phyloP scores from a whole-genome alignment of 2,329 filamentous ascomycete species.

The Ophiostoma montium region DNA sequence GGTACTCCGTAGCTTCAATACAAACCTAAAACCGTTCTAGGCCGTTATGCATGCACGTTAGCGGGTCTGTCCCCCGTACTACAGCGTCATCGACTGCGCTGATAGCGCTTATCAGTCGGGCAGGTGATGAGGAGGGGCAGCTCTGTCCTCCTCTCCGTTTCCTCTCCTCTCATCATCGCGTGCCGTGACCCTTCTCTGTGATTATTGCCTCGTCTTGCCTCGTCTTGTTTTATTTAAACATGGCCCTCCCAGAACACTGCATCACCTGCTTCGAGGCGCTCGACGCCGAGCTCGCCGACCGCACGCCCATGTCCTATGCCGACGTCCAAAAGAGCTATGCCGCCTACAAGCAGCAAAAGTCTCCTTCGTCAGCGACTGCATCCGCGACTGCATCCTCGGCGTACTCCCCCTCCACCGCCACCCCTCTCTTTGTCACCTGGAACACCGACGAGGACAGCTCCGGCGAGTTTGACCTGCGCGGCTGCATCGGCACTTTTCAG shows the following conservation, averaged over 20 bases:
- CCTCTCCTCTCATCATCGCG: too few relatives aligned
- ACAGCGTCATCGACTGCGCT: not conserved
- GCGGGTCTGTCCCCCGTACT: not conserved
- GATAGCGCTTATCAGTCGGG: not conserved
- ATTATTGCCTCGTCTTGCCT: too few relatives aligned
- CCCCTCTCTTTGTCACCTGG: slow-evolving; percentile 89
- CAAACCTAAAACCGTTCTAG: not conserved
- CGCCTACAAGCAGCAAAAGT: slow-evolving; percentile 28
- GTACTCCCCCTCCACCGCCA: too few relatives aligned
- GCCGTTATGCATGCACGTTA: not conserved
- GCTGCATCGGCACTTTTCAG: slow-evolving; percentile 94
- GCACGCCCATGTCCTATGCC: slow-evolving; percentile 50
- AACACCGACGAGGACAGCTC: slow-evolving; percentile 45
- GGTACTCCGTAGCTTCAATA: too few relatives aligned
- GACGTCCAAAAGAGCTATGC: slow-evolving; percentile 55
- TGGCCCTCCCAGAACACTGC: slow-evolving; percentile 80
- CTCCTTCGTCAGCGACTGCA: slow-evolving; percentile 20
- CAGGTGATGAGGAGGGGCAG: not conserved
- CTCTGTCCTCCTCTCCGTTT: too few relatives aligned
- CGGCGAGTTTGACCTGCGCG: slow-evolving; percentile 51
- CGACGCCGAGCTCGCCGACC: slow-evolving; percentile 57
- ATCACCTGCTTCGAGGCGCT: slow-evolving; percentile 88
- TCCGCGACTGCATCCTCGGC: too few relatives aligned
- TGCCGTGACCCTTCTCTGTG: too few relatives aligned
- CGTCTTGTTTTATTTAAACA: too few relatives aligned